phyloP scores from a whole-genome alignment of 331 rosid species.

The Malus hybrid region DNA sequence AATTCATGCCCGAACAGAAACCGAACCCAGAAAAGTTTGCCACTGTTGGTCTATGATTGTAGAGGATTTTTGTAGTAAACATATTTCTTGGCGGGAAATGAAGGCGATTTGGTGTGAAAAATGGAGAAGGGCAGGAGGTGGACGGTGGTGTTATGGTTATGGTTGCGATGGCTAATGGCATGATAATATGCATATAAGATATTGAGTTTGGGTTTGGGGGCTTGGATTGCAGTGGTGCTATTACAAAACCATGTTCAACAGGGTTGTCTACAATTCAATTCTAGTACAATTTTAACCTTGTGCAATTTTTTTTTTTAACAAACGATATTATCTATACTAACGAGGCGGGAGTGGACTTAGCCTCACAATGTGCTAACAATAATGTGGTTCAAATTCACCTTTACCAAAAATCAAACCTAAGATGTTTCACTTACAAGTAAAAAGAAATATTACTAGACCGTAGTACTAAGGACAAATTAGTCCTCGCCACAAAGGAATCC shows the following conservation, averaged over 20 bases:
- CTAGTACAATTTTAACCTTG: no score
- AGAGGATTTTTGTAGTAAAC: not conserved
- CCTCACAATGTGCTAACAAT: no score
- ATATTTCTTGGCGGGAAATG: constrained; percentile 13
- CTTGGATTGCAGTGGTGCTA: constrained; percentile 2
- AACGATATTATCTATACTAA: no score
- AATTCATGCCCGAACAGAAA: not conserved
- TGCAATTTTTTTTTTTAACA: no score
- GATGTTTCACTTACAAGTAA: no score
- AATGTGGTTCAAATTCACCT: no score
- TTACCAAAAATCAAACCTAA: no score
- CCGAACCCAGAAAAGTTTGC: constrained; percentile 29
- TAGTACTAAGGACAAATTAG: no score
- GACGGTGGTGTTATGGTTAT: constrained; percentile 7
- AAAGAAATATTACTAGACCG: no score
- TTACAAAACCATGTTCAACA: not conserved
- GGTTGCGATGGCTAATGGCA: constrained; percentile 36
- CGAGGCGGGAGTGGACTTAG: no score
- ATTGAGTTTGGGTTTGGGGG: not conserved
- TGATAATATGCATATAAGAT: not conserved
- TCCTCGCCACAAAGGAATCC: no score
- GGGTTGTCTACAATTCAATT: no score
- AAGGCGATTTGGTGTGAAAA: constrained; percentile 16
- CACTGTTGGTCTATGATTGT: constrained; percentile 21
- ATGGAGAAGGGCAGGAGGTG: constrained; percentile 15